A percentile compares a stretch with the other conserved stretches of the same genome.
Evolutionary conservation across 495 filamentous ascomycete species (phyloP).

Genomic region (Margaritispora aquatica): DNA sequence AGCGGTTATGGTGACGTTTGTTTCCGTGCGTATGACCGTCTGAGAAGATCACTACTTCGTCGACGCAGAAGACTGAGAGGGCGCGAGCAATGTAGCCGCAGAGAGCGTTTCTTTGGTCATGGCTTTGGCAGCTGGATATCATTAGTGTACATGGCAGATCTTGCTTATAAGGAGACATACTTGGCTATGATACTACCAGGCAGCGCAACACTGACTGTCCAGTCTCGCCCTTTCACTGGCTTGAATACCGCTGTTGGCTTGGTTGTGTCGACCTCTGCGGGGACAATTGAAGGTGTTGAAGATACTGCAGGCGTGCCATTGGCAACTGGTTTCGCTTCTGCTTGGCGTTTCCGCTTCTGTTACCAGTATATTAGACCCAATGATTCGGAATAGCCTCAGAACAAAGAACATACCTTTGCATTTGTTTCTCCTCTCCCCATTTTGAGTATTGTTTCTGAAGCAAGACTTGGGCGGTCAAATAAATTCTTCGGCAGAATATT

Average conservation of each 20-base stretch:
- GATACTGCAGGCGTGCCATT: slow-evolving; percentile 11
- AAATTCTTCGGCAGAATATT: slow-evolving; percentile 15
- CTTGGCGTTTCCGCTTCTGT: slow-evolving; percentile 25
- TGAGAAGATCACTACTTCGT: slow-evolving; percentile 71
- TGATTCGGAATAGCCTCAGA: not conserved
- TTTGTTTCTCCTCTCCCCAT: slow-evolving; percentile 26
- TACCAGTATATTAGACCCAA: not conserved
- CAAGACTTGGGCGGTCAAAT: slow-evolving; percentile 6
- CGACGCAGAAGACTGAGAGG: slow-evolving; percentile 66
- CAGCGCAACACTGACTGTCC: slow-evolving; percentile 51
- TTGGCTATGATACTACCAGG: slow-evolving; percentile 55
- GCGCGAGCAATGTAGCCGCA: slow-evolving; percentile 67
- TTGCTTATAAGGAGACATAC: slow-evolving; percentile 27
- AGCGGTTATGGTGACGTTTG: slow-evolving; percentile 10
- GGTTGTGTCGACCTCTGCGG: slow-evolving; percentile 36
- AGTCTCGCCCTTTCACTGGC: slow-evolving; percentile 36
- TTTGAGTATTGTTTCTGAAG: slow-evolving; percentile 1
- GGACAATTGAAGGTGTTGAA: not conserved
- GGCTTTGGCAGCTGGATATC: slow-evolving; percentile 42
- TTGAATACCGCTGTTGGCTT: slow-evolving; percentile 53
- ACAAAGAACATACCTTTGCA: slow-evolving; percentile 14
- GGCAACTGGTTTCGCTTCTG: slow-evolving; percentile 11
- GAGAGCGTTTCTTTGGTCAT: slow-evolving; percentile 58
- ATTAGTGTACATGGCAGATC: not conserved
- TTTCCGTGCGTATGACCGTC: slow-evolving; percentile 36